phyloP scores from a whole-genome alignment of 495 filamentous ascomycete species.

The Hyaloscypha bicolor region DNA sequence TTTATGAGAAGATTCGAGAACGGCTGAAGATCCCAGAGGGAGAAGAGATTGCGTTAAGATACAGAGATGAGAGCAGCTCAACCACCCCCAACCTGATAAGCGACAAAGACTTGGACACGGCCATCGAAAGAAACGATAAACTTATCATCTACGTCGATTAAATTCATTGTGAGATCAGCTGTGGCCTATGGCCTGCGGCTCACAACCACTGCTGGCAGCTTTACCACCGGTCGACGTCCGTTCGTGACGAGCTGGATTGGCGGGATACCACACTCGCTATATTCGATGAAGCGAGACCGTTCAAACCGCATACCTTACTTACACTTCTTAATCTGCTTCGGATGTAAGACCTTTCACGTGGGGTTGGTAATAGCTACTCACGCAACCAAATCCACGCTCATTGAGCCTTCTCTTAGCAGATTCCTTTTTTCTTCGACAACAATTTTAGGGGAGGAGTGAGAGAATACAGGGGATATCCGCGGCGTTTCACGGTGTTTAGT shows the following conservation, averaged over 20 bases:
- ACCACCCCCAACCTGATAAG: slow-evolving; percentile 71
- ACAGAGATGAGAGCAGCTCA: slow-evolving; percentile 82
- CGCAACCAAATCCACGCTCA: slow-evolving; percentile 25
- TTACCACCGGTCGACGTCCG: slow-evolving; percentile 19
- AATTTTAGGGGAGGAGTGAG: slow-evolving; percentile 21
- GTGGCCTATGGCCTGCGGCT: background rate
- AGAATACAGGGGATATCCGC: slow-evolving; percentile 21
- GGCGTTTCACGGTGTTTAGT: slow-evolving; percentile 29
- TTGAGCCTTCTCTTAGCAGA: slow-evolving; percentile 23
- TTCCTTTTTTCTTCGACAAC: slow-evolving; percentile 22
- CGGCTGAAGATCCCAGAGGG: slow-evolving; percentile 66
- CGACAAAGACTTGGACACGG: slow-evolving; percentile 79
- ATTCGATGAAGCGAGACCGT: background rate
- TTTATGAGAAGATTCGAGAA: slow-evolving; percentile 80
- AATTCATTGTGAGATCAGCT: slow-evolving; percentile 16
- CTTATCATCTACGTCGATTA: slow-evolving; percentile 77
- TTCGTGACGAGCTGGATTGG: slow-evolving; percentile 21
- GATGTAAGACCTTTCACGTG: slow-evolving; percentile 31
- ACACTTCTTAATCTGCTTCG: slow-evolving; percentile 32
- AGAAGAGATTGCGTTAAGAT: slow-evolving; percentile 75
- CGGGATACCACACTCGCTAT: slow-evolving; percentile 11
- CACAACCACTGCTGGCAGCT: slow-evolving; percentile 19
- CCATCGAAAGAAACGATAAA: slow-evolving; percentile 82
- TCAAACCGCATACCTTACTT: slow-evolving; percentile 6
- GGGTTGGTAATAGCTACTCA: slow-evolving; percentile 25